phyloP scores from a whole-genome alignment of 1,284 basidiomycete species.

The Ceratobasidium theobromae region DNA sequence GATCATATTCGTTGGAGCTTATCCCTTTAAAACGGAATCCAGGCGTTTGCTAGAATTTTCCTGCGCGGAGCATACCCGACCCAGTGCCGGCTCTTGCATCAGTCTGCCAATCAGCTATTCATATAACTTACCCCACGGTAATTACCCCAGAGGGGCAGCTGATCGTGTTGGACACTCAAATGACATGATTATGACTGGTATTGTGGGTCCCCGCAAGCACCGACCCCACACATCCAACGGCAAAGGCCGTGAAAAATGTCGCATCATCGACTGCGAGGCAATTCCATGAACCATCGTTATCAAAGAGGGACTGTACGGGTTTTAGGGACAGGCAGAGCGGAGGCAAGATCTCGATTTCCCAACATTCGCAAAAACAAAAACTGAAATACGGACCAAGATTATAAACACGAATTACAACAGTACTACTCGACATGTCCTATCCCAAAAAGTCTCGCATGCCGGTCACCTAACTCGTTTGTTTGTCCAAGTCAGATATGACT shows the following conservation, averaged over 20 bases:
- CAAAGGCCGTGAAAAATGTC: too few relatives aligned
- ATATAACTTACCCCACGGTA: slow-evolving; percentile 10
- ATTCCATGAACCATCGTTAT: too few relatives aligned
- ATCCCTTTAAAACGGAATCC: not conserved
- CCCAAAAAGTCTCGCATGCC: not conserved
- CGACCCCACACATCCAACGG: too few relatives aligned
- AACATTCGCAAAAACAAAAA: not conserved
- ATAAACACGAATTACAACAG: slow-evolving; percentile 30
- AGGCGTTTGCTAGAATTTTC: not conserved
- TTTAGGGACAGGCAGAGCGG: not conserved
- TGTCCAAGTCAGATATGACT: slow-evolving; percentile 81
- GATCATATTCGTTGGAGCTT: not conserved
- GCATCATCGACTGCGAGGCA: too few relatives aligned
- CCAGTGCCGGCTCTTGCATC: slow-evolving; percentile 16
- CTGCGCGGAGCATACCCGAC: slow-evolving; percentile 22
- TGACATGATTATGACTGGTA: not conserved
- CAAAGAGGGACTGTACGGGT: not conserved
- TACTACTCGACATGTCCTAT: not conserved
- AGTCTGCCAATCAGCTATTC: slow-evolving; percentile 11
- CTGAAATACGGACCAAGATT: slow-evolving; percentile 29
- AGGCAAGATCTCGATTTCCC: not conserved
- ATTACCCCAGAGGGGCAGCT: not conserved
- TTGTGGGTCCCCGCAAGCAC: too few relatives aligned
- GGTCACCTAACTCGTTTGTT: slow-evolving; percentile 46
- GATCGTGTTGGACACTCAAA: too few relatives aligned